Base-by-base conservation (phyloP, 192 early-diverging fungal species). In the Podila clonocystis region DNA sequence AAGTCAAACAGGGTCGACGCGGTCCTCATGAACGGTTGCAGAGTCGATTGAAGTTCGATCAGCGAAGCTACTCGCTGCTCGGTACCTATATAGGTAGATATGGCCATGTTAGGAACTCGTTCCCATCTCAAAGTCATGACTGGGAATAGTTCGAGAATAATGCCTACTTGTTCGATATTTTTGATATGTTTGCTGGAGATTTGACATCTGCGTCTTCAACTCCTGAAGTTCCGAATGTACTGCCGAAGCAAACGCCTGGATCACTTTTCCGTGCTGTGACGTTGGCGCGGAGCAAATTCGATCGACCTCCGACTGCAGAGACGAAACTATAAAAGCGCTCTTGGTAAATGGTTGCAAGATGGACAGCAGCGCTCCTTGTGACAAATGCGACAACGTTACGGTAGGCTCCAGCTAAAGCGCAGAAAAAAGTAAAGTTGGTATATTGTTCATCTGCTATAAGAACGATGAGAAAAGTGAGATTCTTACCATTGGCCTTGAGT, bases 181-280 rank as follows among this genome's bases (percentile, higher is more conserved):
- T 33, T 80, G 70, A 30, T 73, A 80, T 0, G 29, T 48, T 33
- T 65, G 60, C 36, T 80, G 70, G 17, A 58, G 9, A 4, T 45
- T 33, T 4, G 70, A 58, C 50, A 80, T 29, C n/a, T 58, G 29
- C 31, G 20, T 13, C 31, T 50, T 80, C 13, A 80, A 31, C 5
- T 48, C 33, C 4, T 57, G 4, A 9, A 80, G 31, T 55, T 80
- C 70, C 22, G 38, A 49, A 28, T 80, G 61, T 1, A 69, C 67
- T 19, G 65, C 77, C 0, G 77, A 68, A 0, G 70, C 70, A 62
- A 80, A 69, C 3, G 62, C 52, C 38, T 80, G 77, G 20, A 80
- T 61, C 50, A 69, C 20, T 29, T 80, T 80, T 45, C 77, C 77
- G 24, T 73, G 61, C 9, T 22, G 22, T 6, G 64, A 13, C 2